Conservation (phyloP, 2,329 filamentous ascomycete genomes). For the Magnaporthales sp. region DNA sequence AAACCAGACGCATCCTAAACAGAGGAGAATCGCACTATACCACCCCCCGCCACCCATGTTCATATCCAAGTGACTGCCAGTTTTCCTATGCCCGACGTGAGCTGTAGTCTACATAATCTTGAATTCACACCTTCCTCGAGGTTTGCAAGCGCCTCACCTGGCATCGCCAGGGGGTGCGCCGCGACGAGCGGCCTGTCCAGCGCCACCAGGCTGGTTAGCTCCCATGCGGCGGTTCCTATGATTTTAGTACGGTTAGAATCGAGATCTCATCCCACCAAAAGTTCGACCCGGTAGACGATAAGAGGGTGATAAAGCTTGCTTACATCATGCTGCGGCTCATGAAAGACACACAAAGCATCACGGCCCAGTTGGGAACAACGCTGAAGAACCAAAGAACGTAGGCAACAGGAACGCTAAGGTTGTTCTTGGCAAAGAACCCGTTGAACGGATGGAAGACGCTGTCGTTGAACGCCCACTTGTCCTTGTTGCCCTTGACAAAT, state of each 20-base stretch:
- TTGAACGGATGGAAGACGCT: conserved; percentile 72
- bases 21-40: background rate
- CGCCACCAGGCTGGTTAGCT: conserved; percentile 6
- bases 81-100: background rate
- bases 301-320: conserved; percentile 24
- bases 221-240: conserved; percentile 26
- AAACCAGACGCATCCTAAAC: background rate
- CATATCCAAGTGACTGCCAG: background rate
- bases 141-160: conserved; percentile 9
- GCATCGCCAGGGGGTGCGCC: conserved; percentile 18
- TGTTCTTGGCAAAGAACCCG: conserved; percentile 54
- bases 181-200: conserved; percentile 12
- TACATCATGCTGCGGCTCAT: conserved; percentile 69
- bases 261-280: conserved; percentile 10
- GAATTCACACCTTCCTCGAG: background rate
- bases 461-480: conserved; percentile 36
- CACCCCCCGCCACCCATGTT: background rate
- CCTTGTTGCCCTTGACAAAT: conserved; percentile 29
- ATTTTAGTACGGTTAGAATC: conserved; percentile 16
- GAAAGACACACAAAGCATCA: conserved; percentile 70
- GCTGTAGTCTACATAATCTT: background rate
- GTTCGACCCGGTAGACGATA: conserved; percentile 7
- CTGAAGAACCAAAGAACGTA: conserved; percentile 61
- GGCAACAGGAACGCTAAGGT: conserved; percentile 53
- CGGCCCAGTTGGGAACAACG: conserved; percentile 63